Percentiles rank a stretch among this genome's conserved stretches.
Evolutionary conservation across 176 grass and related monocot genomes (phyloP).

Genomic region (Musa schizocarpa): DNA sequence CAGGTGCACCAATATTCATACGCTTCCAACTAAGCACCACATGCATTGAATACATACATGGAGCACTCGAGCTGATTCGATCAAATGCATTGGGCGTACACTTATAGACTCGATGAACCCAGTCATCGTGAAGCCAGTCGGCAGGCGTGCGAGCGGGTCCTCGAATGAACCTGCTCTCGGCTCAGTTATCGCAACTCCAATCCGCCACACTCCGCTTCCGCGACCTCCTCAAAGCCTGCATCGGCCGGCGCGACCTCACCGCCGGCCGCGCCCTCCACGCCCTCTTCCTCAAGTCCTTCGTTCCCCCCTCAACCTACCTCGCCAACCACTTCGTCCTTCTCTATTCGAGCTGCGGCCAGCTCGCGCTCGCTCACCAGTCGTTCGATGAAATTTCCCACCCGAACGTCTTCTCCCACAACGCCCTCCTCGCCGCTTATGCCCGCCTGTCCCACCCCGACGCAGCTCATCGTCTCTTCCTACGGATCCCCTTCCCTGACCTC

Average conservation of each 20-base stretch:
- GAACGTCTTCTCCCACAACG: constrained; percentile 32
- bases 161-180: neutral
- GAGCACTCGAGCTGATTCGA: too few relatives aligned
- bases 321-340: constrained; percentile 24
- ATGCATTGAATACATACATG: too few relatives aligned
- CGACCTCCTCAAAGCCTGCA: constrained; percentile 20
- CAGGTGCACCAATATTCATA: too few relatives aligned
- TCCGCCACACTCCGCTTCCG: constrained; percentile 16
- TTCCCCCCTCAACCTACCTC: constrained; percentile 22
- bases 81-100: too few relatives aligned
- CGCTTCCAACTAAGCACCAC: too few relatives aligned
- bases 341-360: constrained; percentile 16
- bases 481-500: constrained; percentile 25
- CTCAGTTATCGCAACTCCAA: neutral
- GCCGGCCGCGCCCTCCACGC: constrained; percentile 31
- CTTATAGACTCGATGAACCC: too few relatives aligned
- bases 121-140: neutral
- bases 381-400: constrained; percentile 23
- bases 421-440: constrained; percentile 30
- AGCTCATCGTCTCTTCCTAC: constrained; percentile 22
- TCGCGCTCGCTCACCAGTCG: constrained; percentile 24
- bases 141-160: neutral
- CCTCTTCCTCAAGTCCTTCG: constrained; percentile 27
- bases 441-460: constrained; percentile 4
- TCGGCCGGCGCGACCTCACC: constrained; percentile 18